These are phyloP conservation scores for Cladosporium sp. DNA, from an alignment of 2,329 filamentous ascomycete genomes.

Conservation along the genomic window DNA sequence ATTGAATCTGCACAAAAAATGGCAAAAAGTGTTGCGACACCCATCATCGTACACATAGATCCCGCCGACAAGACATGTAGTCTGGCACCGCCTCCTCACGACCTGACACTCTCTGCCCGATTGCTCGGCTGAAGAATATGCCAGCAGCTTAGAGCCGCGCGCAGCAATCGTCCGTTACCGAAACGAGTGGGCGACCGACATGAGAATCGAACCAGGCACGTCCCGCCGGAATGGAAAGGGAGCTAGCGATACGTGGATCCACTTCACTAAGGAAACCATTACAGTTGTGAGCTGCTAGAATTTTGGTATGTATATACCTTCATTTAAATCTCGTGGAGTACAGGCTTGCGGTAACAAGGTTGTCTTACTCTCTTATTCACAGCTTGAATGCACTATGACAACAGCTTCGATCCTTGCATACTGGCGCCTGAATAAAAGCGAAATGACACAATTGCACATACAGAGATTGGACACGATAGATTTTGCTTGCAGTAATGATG, in stretches of 20 bases:
- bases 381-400: too few relatives aligned
- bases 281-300: constrained; percentile 32
- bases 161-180: constrained; percentile 56
- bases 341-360: too few relatives aligned
- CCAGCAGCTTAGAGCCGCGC: constrained; percentile 54
- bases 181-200: constrained; percentile 56
- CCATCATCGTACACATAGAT: constrained; percentile 33
- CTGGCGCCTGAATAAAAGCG: too few relatives aligned
- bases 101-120: constrained; percentile 58
- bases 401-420: too few relatives aligned
- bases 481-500: background rate
- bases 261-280: constrained; percentile 35
- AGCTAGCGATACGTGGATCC: constrained; percentile 23
- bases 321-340: too few relatives aligned
- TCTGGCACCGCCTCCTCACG: constrained; percentile 57
- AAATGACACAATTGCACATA: too few relatives aligned
- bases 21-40: constrained; percentile 40
- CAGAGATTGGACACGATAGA: too few relatives aligned
- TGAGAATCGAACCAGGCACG: constrained; percentile 57
- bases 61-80: constrained; percentile 45
- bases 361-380: too few relatives aligned
- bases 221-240: constrained; percentile 30
- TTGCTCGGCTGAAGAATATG: constrained; percentile 59
- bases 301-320: too few relatives aligned
- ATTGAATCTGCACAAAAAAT: constrained; percentile 25